Percentiles rank a stretch among this genome's conserved stretches.
Evolutionary conservation across 2,329 filamentous ascomycete species (phyloP).

Genomic region (Cytospora paraplurivora): DNA sequence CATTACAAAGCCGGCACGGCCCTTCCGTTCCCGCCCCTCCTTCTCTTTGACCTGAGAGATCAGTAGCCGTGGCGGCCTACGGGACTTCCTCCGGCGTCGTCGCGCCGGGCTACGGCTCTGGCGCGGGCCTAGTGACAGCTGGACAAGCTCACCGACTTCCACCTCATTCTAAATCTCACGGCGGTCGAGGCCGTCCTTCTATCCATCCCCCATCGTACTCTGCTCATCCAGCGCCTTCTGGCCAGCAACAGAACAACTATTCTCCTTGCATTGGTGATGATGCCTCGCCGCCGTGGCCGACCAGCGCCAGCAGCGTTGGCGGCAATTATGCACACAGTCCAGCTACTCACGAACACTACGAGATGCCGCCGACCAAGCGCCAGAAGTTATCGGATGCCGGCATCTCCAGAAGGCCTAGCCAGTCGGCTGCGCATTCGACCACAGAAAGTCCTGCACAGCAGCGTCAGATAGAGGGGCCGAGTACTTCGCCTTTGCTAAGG

Average conservation of each 20-base stretch:
- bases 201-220: neutral
- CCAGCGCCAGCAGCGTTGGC: slow-evolving; percentile 17
- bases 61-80: slow-evolving; percentile 42
- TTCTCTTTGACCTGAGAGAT: slow-evolving; percentile 32
- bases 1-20: slow-evolving; percentile 18
- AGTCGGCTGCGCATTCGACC: neutral
- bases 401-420: slow-evolving; percentile 5
- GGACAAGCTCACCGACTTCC: slow-evolving; percentile 18
- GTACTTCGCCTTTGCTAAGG: slow-evolving; percentile 1
- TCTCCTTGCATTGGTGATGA: slow-evolving; percentile 21
- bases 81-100: slow-evolving; percentile 32
- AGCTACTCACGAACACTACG: slow-evolving; percentile 23
- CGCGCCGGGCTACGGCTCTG: slow-evolving; percentile 28
- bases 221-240: slow-evolving; percentile 8
- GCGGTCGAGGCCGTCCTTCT: slow-evolving; percentile 11
- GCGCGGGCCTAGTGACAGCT: slow-evolving; percentile 24
- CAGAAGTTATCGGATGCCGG: slow-evolving; percentile 22
- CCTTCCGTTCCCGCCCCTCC: slow-evolving; percentile 22
- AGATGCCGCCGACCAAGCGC: slow-evolving; percentile 26
- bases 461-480: neutral
- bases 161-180: slow-evolving; percentile 3
- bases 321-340: slow-evolving; percentile 22
- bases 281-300: slow-evolving; percentile 18
- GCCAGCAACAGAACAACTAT: neutral
- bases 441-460: slow-evolving; percentile 1